Evolutionary conservation across 805 yeast species (phyloP).

Genomic region (Starmerella davenportii): DNA sequence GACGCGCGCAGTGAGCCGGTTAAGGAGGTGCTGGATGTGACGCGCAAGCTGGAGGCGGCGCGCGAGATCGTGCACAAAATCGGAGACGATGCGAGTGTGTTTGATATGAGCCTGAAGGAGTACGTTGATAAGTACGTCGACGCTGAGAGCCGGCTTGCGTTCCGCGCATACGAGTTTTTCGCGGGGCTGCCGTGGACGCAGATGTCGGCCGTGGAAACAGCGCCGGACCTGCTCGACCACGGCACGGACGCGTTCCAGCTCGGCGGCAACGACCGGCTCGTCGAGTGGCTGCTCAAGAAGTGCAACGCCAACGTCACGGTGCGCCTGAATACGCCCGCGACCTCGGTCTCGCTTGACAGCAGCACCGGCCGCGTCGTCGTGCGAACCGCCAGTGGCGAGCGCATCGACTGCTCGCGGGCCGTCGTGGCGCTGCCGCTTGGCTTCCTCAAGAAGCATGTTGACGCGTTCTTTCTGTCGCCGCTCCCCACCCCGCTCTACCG

Average conservation of each 20-base stretch:
- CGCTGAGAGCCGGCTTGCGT: neutral
- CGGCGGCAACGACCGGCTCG: conserved; percentile 1
- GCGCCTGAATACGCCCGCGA: neutral
- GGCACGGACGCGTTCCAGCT: conserved; percentile 2
- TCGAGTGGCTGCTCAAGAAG: conserved; percentile 1
- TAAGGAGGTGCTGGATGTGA: neutral
- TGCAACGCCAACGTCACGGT: neutral
- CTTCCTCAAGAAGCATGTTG: neutral
- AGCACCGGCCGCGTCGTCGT: neutral
- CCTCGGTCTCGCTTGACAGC: neutral
- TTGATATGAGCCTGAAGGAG: conserved; percentile 3
- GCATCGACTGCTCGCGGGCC: neutral
- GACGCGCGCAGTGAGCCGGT: neutral
- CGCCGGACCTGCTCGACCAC: conserved; percentile 1
- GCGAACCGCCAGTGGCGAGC: neutral
- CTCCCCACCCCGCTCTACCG: neutral
- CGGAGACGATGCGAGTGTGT: conserved; percentile 4
- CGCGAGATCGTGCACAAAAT: neutral
- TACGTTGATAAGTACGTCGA: neutral
- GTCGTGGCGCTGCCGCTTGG: neutral
- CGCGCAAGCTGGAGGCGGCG: neutral
- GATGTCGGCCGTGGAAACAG: conserved; percentile 4
- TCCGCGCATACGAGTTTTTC: conserved; percentile 1
- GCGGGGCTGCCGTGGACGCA: conserved; percentile 3
- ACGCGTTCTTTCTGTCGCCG: neutral